Evolutionary conservation across 2,329 filamentous ascomycete genomes (phyloP), one percentile per base, ranked within the genome.

Genomic region (Stagonosporopsis chrysanthemi): DNA sequence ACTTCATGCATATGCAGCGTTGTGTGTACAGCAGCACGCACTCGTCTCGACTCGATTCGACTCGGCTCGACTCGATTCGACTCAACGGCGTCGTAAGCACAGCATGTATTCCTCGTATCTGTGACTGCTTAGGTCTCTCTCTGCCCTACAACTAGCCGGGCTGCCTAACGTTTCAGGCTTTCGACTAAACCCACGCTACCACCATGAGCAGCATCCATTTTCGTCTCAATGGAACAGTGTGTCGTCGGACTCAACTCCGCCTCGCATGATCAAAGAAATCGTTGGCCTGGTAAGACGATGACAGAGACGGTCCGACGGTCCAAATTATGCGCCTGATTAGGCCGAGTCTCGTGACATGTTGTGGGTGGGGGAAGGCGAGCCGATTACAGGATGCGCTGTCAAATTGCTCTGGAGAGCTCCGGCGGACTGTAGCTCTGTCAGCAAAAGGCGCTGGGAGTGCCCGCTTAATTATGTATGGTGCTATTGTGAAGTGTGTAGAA

Each of bases 91-190:
- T 29, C 28, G 28, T 19, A 19, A 3, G 19, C 19, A 19, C 19
- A 9, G 28, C 28, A 4, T 29, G 28, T 7, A 29, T 29, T 33
- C 31, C 4, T 14, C 31, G n/a, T 33, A 15, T 33, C 12, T 33
- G 14, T 8, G 14, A 14, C 31, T 33, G 14, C 15, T 33, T 33
- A 6, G 4, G n/a, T 15, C 24, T 19, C 19, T 19, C 5, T 26
- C 24, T 26, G 8, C 36, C 19, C 4, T 39, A 5, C 36, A 22
- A 22, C 11, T 14, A 28, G 26, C 42, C 42, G 36, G 24, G 6
- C 41, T 31, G 42, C 35, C 42, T 39, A 52, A 41, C 19, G 50
- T 53, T 53, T 53, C 42, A 53, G 50, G 35, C 28, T 4, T n/a
- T 14, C 33, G 35, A 38, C 48, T 44, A 51, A 43, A 36, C 40